phyloP scores from a whole-genome alignment of 192 early-diverging fungal species.

The Backusella circina region DNA sequence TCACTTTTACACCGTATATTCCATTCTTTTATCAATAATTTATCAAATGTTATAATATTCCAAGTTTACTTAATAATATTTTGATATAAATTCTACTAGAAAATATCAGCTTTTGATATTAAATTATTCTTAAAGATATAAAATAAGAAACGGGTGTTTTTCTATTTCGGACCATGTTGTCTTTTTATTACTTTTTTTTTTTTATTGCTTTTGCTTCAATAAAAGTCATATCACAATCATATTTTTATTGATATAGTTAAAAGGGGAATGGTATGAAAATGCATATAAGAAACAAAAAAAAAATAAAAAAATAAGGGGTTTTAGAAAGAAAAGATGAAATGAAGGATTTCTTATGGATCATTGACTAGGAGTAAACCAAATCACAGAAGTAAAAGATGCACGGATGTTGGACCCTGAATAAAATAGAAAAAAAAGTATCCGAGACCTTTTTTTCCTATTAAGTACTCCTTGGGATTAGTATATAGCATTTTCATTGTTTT shows the following conservation, averaged over 20 bases:
- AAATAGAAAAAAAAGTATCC: not conserved
- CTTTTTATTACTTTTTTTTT: not conserved
- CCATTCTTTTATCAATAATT: not conserved
- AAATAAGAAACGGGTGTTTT: not conserved
- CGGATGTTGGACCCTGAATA: slow-evolving; percentile 1
- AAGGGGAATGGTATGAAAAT: not conserved
- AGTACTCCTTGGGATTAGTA: not conserved
- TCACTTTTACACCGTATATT: not conserved
- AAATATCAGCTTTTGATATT: not conserved
- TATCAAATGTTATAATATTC: not conserved
- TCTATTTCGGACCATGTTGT: not conserved
- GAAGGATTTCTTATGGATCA: not conserved
- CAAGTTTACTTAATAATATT: not conserved
- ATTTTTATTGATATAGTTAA: not conserved
- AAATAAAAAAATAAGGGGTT: not conserved
- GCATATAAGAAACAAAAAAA: not conserved
- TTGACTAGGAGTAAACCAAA: not conserved
- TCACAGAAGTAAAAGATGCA: slow-evolving; percentile 1
- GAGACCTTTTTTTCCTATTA: not conserved
- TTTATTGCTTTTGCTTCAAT: not conserved
- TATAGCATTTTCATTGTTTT: not conserved
- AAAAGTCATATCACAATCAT: not conserved
- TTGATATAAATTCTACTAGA: not conserved
- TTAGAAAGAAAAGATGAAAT: not conserved
- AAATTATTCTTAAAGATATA: not conserved